phyloP scores from a whole-genome alignment of 345 rosid genomes.

The Crucihimalaya himalaica region DNA sequence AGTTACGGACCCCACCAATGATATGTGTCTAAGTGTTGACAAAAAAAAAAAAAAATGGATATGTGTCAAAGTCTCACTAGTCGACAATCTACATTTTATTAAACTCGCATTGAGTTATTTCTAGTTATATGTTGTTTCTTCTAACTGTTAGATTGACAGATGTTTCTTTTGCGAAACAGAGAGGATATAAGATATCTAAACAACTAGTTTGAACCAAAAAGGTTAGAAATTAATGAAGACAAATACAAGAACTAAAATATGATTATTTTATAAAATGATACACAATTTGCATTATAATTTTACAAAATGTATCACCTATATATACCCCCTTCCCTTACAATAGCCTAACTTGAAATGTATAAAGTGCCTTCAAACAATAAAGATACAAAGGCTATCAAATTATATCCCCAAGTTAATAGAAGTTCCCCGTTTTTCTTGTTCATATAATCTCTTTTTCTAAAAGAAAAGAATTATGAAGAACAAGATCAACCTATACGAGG shows the following conservation, averaged over 20 bases:
- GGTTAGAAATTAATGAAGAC: background rate
- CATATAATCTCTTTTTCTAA: constrained; percentile 15
- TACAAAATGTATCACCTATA: background rate
- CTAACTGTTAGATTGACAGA: too few species aligned
- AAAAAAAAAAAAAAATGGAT: too few species aligned
- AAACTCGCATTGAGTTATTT: background rate
- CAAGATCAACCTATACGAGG: constrained; percentile 27
- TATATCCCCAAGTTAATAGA: background rate
- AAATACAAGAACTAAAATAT: background rate
- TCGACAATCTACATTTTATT: background rate
- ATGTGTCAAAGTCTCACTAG: constrained; percentile 25
- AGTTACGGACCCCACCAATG: constrained; percentile 20
- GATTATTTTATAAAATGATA: constrained; percentile 1
- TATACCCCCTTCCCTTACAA: background rate
- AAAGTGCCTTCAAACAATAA: background rate
- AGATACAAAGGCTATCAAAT: constrained; percentile 3
- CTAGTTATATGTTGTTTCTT: background rate
- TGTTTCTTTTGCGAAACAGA: background rate
- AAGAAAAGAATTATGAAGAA: constrained; percentile 24
- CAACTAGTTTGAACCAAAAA: background rate
- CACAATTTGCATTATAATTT: background rate
- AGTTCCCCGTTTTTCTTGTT: constrained; percentile 5
- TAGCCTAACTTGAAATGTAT: background rate
- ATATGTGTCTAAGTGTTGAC: too few species aligned
- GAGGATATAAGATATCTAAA: background rate